phyloP scores from a whole-genome alignment of 805 yeast species.

The Kodamaea neixiangensis region DNA sequence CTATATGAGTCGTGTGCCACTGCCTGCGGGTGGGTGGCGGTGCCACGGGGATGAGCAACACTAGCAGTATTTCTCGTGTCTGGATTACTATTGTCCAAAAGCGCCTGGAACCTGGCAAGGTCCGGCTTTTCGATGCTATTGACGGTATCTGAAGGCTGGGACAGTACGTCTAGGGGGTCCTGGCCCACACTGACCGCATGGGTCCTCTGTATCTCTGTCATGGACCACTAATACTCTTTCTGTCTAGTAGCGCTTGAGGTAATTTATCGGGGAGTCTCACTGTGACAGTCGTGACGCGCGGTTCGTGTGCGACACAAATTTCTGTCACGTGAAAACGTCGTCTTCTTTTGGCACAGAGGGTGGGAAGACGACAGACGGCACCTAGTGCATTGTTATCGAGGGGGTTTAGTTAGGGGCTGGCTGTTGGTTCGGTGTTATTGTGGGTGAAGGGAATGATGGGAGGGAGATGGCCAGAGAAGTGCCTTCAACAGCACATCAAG shows the following conservation, averaged over 20 bases:
- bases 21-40: background rate
- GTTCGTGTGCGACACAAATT: background rate
- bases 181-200: background rate
- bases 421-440: background rate
- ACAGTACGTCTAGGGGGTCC: background rate
- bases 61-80: background rate
- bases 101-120: background rate
- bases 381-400: background rate
- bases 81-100: background rate
- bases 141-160: background rate
- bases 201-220: conserved; percentile 3
- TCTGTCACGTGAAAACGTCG: background rate
- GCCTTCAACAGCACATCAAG: no score
- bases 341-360: background rate
- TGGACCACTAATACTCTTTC: background rate
- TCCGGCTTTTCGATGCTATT: background rate
- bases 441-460: background rate
- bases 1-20: background rate
- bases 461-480: no score
- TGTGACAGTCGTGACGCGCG: conserved; percentile 3
- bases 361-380: background rate
- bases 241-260: background rate
- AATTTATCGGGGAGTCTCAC: background rate
- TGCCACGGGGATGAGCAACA: background rate
- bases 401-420: background rate